Conservation (phyloP, 345 rosid genomes). For the Brassica napus region Da-Ae NC_063448.1:50198501-50199000, state of each 20-base stretch:
- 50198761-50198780: conserved; percentile 78
- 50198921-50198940: conserved; percentile 73
- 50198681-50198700: conserved; percentile 18
- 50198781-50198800: conserved; percentile 92
- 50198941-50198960: conserved; percentile 25
- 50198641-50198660: conserved; percentile 21
- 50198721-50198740: conserved; percentile 89
- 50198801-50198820: conserved; percentile 93
- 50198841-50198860: conserved; percentile 86
- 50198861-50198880: conserved; percentile 88
- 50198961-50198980: conserved; percentile 7
- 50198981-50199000: conserved; percentile 4
- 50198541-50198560: conserved; percentile 87
- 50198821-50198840: conserved; percentile 87
- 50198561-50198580: conserved; percentile 87
- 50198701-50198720: conserved; percentile 88
- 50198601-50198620: conserved; percentile 89
- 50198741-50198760: conserved; percentile 74
- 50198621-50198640: conserved; percentile 27
- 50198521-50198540: conserved; percentile 88
- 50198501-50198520: conserved; percentile 97
- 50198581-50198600: conserved; percentile 85
- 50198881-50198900: conserved; percentile 95
- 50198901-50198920: conserved; percentile 94
- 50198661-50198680: conserved; percentile 10